Evolutionary conservation across 1,284 basidiomycete genomes (phyloP).

Genomic region (Apiotrichum siamense): DNA sequence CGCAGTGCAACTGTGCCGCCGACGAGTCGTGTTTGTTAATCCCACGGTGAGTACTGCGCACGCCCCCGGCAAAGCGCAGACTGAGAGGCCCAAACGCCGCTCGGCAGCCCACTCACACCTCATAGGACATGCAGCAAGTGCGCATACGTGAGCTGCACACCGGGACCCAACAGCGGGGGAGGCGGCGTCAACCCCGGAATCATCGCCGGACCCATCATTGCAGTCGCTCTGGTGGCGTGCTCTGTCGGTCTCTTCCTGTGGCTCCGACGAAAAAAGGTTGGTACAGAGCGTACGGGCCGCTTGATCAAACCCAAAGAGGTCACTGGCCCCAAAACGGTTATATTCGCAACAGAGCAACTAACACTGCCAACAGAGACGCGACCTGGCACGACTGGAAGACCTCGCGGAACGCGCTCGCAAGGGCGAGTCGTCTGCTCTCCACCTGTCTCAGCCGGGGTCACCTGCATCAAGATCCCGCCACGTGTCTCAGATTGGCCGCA

Average conservation of each 20-base stretch:
- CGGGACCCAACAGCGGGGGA: background rate
- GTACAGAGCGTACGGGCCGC: constrained; percentile 7
- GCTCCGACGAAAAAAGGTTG: constrained; percentile 44
- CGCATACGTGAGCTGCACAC: constrained; percentile 11
- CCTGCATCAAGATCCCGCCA: constrained; percentile 16
- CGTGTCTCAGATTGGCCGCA: constrained; percentile 3
- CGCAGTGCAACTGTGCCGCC: background rate
- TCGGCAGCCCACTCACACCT: too few relatives aligned
- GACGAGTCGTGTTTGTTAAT: constrained; percentile 1
- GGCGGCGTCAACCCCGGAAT: constrained; percentile 40
- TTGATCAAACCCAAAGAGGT: too few relatives aligned
- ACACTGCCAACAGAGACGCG: constrained; percentile 30
- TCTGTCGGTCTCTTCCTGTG: constrained; percentile 44
- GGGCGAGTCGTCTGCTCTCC: constrained; percentile 44
- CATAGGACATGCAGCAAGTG: constrained; percentile 33
- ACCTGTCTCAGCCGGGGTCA: constrained; percentile 31
- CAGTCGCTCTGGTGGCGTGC: constrained; percentile 37
- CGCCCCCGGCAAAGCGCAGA: too few relatives aligned
- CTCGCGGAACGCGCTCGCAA: constrained; percentile 43
- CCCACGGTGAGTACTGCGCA: background rate
- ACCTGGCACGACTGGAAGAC: constrained; percentile 40
- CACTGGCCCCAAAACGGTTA: too few relatives aligned
- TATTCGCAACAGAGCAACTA: too few relatives aligned
- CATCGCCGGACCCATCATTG: constrained; percentile 46
- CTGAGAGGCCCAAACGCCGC: too few relatives aligned